phyloP scores from a whole-genome alignment of 2,329 filamentous ascomycete species.

The Aspergillus thermomutatus region DNA sequence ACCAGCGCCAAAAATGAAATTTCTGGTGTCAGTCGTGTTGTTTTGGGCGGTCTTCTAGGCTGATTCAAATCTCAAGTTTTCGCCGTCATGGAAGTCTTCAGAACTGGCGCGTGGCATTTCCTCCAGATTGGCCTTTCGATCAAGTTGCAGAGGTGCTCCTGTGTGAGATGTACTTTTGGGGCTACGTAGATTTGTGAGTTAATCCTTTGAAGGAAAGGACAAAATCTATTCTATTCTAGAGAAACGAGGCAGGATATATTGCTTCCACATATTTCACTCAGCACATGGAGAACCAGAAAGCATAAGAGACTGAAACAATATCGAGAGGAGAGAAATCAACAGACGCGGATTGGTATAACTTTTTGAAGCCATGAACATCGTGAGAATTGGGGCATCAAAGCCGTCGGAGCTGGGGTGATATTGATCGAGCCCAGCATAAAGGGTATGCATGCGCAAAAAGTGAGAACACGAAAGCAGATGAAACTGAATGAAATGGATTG shows the following conservation, averaged over 20 bases:
- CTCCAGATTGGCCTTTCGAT: background rate
- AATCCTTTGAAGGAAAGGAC: background rate
- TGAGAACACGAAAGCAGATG: background rate
- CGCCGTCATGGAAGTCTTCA: background rate
- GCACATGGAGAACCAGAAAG: background rate
- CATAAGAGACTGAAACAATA: background rate
- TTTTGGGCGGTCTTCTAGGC: constrained; percentile 77
- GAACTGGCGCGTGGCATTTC: background rate
- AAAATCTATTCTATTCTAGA: background rate
- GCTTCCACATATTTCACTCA: background rate
- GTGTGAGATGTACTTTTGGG: background rate
- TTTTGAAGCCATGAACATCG: background rate
- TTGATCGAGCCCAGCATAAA: background rate
- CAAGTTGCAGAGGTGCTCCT: background rate
- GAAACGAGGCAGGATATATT: background rate
- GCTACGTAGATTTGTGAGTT: background rate
- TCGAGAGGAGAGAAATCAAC: background rate
- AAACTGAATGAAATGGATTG: background rate
- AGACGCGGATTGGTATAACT: background rate
- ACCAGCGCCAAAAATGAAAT: constrained; percentile 75
- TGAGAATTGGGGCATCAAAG: background rate
- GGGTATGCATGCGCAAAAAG: background rate
- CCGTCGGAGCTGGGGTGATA: background rate
- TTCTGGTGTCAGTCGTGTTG: constrained; percentile 80
- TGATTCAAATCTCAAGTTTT: constrained; percentile 10